Percentiles rank a stretch among this genome's conserved stretches.
Evolutionary conservation across 2,329 filamentous ascomycete species (phyloP).

Genomic region (Paramyrothecium sp.): DNA sequence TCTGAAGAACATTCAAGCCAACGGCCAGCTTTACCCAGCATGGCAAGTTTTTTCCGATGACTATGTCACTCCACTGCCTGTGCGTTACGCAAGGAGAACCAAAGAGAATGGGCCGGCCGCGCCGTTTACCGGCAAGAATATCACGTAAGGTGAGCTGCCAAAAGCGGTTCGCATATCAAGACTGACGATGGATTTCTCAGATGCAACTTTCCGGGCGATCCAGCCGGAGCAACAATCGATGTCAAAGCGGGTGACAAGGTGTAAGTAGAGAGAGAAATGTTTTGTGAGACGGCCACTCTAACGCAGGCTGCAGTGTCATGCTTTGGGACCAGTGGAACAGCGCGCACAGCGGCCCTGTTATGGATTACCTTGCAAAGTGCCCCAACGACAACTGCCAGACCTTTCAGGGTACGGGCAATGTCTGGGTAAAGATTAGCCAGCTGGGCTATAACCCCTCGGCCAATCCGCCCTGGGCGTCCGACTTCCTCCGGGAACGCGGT

Average conservation of each 20-base stretch:
- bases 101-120: background rate
- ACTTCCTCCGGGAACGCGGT: slow-evolving; percentile 28
- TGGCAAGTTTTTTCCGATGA: slow-evolving; percentile 1
- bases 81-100: background rate
- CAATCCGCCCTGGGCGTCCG: slow-evolving; percentile 30
- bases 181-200: background rate
- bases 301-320: background rate
- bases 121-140: background rate
- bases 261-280: background rate
- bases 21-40: background rate
- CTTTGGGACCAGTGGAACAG: slow-evolving; percentile 32
- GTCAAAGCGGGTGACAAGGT: background rate
- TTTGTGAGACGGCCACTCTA: no score
- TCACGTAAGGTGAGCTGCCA: background rate
- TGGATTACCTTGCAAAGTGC: slow-evolving; percentile 32
- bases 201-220: background rate
- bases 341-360: slow-evolving; percentile 26
- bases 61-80: background rate
- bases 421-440: slow-evolving; percentile 36
- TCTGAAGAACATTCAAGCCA: background rate
- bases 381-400: slow-evolving; percentile 19
- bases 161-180: background rate
- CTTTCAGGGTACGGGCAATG: slow-evolving; percentile 15
- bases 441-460: slow-evolving; percentile 26
- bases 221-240: background rate